Percentiles rank a stretch among this genome's conserved stretches.
phyloP scores from a whole-genome alignment of 495 filamentous ascomycete genomes.

The Xylaria curta region DNA sequence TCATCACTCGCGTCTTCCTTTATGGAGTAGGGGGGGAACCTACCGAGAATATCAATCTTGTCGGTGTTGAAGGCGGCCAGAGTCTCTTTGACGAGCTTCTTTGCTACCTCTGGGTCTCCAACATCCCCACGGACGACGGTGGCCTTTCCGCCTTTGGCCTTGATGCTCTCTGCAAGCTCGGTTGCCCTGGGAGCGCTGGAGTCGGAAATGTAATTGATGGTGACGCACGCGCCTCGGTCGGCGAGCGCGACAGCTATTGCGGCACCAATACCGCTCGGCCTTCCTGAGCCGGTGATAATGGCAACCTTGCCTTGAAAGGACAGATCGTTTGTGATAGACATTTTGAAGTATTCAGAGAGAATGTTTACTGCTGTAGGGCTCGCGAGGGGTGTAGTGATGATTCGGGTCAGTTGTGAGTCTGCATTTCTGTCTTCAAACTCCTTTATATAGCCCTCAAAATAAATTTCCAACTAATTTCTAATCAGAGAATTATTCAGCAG shows the following conservation, averaged over 20 bases:
- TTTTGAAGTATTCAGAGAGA: not conserved
- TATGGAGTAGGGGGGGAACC: conserved; percentile 11
- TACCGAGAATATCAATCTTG: conserved; percentile 48
- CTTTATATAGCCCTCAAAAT: conserved; percentile 14
- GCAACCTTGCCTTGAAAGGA: conserved; percentile 57
- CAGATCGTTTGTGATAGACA: conserved; percentile 26
- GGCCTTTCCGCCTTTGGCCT: conserved; percentile 34
- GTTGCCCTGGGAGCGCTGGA: conserved; percentile 40
- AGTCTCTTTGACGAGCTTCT: conserved; percentile 40
- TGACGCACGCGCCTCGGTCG: conserved; percentile 43
- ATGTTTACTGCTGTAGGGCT: conserved; percentile 23
- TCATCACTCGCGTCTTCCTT: conserved; percentile 4
- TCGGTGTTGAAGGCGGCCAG: conserved; percentile 37
- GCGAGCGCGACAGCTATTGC: conserved; percentile 51
- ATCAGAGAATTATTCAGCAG: conserved; percentile 2
- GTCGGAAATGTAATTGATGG: conserved; percentile 39
- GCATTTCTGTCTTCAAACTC: conserved; percentile 23
- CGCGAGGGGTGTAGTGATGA: conserved; percentile 15
- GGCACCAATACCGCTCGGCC: conserved; percentile 54
- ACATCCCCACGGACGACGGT: conserved; percentile 46
- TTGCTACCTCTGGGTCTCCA: conserved; percentile 34
- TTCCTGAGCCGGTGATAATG: conserved; percentile 57
- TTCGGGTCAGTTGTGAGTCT: conserved; percentile 20
- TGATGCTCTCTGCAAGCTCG: conserved; percentile 34
- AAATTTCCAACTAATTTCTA: not conserved